Conservation (phyloP, 2,329 filamentous ascomycete species). For the Ophiostoma pallidulum region DNA sequence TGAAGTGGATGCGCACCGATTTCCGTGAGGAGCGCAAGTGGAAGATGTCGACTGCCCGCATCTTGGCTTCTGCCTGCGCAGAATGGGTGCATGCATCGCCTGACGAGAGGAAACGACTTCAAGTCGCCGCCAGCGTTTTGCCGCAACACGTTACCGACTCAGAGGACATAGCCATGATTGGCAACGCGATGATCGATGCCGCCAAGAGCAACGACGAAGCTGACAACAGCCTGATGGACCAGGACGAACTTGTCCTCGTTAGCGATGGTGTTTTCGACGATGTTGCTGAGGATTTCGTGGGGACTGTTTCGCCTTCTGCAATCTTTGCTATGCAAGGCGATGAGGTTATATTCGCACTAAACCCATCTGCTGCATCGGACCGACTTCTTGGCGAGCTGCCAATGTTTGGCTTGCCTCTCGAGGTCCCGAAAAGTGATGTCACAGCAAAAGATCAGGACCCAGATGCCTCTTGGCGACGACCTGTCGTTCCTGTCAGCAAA, state of each 20-base stretch:
- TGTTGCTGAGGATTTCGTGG: slow-evolving; percentile 22
- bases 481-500: slow-evolving; percentile 77
- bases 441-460: slow-evolving; percentile 51
- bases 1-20: slow-evolving; percentile 97
- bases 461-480: slow-evolving; percentile 63
- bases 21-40: slow-evolving; percentile 90
- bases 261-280: slow-evolving; percentile 27
- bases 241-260: slow-evolving; percentile 36
- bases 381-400: slow-evolving; percentile 73
- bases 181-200: slow-evolving; percentile 17
- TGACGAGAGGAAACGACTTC: slow-evolving; percentile 56
- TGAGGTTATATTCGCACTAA: slow-evolving; percentile 70
- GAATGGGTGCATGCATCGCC: slow-evolving; percentile 62
- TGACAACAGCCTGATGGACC: slow-evolving; percentile 20
- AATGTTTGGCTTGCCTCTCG: slow-evolving; percentile 59
- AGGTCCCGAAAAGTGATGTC: slow-evolving; percentile 48
- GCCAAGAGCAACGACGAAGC: slow-evolving; percentile 4
- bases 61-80: slow-evolving; percentile 72
- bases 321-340: slow-evolving; percentile 77
- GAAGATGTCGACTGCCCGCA: slow-evolving; percentile 75
- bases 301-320: slow-evolving; percentile 58
- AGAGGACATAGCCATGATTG: slow-evolving; percentile 15
- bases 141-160: slow-evolving; percentile 19
- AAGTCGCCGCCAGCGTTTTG: slow-evolving; percentile 51
- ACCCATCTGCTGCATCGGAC: slow-evolving; percentile 64